Base-by-base conservation (phyloP, 2,329 filamentous ascomycete species). In the Colletotrichum echinochloae region DNA sequence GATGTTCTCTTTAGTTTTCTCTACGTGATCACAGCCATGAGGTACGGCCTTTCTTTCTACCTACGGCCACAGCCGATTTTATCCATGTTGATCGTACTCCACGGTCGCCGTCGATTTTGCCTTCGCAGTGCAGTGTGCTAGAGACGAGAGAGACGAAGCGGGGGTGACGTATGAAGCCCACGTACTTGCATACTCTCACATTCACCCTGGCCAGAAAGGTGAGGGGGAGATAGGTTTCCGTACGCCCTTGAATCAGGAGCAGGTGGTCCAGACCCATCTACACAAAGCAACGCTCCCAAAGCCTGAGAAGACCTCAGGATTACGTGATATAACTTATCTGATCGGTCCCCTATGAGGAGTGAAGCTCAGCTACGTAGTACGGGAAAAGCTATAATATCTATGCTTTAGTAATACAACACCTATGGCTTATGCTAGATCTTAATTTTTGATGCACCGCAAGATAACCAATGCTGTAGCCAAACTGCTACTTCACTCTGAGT, bases 131-230 rank as follows among this genome's bases (percentile, higher is more conserved):
- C 11, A 48, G 11, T 12, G n/a, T 5, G 5, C n/a, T n/a, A 26
- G 11, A 49, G 23, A 26, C 46, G 23, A 11, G 3, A 26, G n/a
- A 5, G 9, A n/a, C n/a, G n/a, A n/a, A n/a, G 23, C 11, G n/a
- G 14, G 9, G n/a, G 1, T n/a, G n/a, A n/a, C 0, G 1, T 3
- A 26, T 12, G 20, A 48, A 16, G 3, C 5, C 46, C 11, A 16
- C 2, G 23, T 6, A 5, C 23, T 49, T 2, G n/a, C 2, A 6
- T 26, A 16, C 1, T 26, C 12, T 2, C 11, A 6, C 5, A 1
- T 5, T 26, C 23, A 7, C 5, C 16, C 8, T 9, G n/a, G 23
- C 12, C 12, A 5, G 48, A 18, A 5, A 28, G 2, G 28, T 49
- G 5, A 28, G 26, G 23, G 18, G 6, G 3, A 14, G 2, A 18